These are phyloP conservation scores for Parietaria judaica DNA, from an alignment of 306 rosid species.

Conservation along the genomic window DNA sequence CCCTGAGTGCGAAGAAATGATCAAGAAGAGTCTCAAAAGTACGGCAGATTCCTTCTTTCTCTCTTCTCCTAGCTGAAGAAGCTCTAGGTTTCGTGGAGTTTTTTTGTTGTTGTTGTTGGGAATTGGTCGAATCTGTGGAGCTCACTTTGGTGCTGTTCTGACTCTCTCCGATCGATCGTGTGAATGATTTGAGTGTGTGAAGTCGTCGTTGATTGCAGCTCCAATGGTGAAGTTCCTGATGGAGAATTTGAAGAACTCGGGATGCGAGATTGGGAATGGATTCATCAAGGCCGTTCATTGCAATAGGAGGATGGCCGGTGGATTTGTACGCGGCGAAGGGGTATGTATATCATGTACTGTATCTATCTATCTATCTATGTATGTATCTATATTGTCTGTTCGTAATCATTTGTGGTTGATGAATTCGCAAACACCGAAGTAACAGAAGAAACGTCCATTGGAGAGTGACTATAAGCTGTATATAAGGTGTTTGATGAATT, in stretches of 20 bases:
- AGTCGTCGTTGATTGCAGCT: slow-evolving; percentile 22
- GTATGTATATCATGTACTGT: slow-evolving; percentile 24
- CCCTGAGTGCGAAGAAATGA: slow-evolving; percentile 58
- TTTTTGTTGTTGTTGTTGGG: slow-evolving; percentile 4
- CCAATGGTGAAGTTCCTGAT: slow-evolving; percentile 60
- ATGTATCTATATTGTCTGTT: not conserved
- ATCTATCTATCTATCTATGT: not conserved
- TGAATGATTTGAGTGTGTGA: slow-evolving; percentile 1
- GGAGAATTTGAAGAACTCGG: slow-evolving; percentile 64
- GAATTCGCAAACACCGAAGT: too few species aligned
- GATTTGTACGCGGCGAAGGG: slow-evolving; percentile 65
- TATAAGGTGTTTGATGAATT: too few species aligned
- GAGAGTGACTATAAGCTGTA: too few species aligned
- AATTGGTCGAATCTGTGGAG: too few species aligned
- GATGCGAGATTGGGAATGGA: slow-evolving; percentile 49
- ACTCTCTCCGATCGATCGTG: not conserved
- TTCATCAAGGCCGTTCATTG: slow-evolving; percentile 59
- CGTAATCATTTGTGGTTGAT: too few species aligned
- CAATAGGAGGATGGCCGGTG: slow-evolving; percentile 33
- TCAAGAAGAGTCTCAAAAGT: slow-evolving; percentile 54
- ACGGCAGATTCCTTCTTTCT: not conserved
- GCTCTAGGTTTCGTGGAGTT: not conserved
- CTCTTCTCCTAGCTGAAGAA: not conserved
- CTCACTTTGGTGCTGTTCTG: not conserved
- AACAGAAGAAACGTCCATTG: too few species aligned